phyloP scores from a whole-genome alignment of 2,329 filamentous ascomycete species.

The Pseudogymnoascus destructans region DNA sequence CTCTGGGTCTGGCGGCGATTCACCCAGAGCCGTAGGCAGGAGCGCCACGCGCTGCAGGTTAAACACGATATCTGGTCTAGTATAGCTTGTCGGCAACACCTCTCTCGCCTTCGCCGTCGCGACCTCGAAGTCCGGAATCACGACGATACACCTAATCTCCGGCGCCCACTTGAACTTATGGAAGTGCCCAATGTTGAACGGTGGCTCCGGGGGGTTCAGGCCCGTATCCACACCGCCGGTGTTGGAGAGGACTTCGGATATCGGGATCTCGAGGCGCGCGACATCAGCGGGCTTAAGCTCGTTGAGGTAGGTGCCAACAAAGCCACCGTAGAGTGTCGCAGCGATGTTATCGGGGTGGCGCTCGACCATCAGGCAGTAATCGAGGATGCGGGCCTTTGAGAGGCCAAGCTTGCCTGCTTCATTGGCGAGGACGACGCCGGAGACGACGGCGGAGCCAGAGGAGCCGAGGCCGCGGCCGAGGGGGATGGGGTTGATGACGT shows the following conservation, averaged over 20 bases:
- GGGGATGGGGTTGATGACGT: conserved; percentile 92
- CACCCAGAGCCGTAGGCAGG: conserved; percentile 75
- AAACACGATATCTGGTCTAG: conserved; percentile 72
- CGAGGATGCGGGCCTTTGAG: conserved; percentile 69
- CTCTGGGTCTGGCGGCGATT: conserved; percentile 79
- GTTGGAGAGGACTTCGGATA: conserved; percentile 82
- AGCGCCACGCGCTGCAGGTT: conserved; percentile 91
- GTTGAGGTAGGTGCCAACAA: conserved; percentile 92
- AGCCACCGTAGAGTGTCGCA: conserved; percentile 87
- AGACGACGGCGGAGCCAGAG: conserved; percentile 88
- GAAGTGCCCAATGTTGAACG: conserved; percentile 84
- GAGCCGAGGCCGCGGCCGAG: conserved; percentile 87
- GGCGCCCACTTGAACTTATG: conserved; percentile 89
- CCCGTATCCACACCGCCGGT: conserved; percentile 88
- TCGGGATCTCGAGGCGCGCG: conserved; percentile 81
- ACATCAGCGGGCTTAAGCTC: conserved; percentile 81
- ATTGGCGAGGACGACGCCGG: conserved; percentile 85
- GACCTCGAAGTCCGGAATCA: conserved; percentile 92
- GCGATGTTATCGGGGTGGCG: conserved; percentile 91
- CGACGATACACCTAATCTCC: conserved; percentile 92
- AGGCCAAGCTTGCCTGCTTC: conserved; percentile 71
- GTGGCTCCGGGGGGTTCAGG: conserved; percentile 73
- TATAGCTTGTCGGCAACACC: conserved; percentile 70
- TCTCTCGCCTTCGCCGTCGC: conserved; percentile 83
- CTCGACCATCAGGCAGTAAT: conserved; percentile 96